Evolutionary conservation across 345 rosid genomes (phyloP), one percentile per base, ranked within the genome.

Genomic region (Euphorbia tirucalli): DNA sequence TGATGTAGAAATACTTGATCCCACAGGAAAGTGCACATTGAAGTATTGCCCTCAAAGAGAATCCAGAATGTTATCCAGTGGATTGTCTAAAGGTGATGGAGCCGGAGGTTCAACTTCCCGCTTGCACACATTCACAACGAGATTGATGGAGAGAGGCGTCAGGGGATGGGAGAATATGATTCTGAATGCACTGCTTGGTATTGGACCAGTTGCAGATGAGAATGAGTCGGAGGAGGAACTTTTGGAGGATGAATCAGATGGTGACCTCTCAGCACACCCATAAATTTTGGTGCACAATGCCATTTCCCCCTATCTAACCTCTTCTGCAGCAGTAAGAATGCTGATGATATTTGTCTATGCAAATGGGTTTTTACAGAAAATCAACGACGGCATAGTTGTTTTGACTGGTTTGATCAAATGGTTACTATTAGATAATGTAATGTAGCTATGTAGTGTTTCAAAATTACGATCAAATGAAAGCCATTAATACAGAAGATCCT

Each of bases 1-100:
- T 76, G 79, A 75, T 19, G 76, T 80, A 56, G 83, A 79, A 70
- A 79, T 78, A 7, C 64, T 71, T 27, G 85, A 87, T 69, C 90
- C 85, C 16, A 54, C 82, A 0, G 91, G 85, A 48, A 84, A 80
- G 50, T 85, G 77, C 77, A 58, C 61, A 27, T 69, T 81, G 56
- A 74, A 77, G 69, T 74, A 77, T 68, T 5, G 54, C 61, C 75
- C 76, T 19, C 68, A n/a, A 44, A 32, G 55, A 25, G 75, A 77
- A 68, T 13, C 37, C 67, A 15, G 66, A 71, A 16, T 24, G 5
- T 28, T 9, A 27, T 41, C 68, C 27, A 28, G 41, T 8, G 16
- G 44, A 37, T 65, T 59, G 27, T 28, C 18, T 8, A 31, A 61
- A n/a, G 57, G 55, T 9, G 68, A 60, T 37, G 48, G 19, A 3